Conservation (phyloP, 2,329 filamentous ascomycete species). For the Trichophyton schoenleinii region DNA sequence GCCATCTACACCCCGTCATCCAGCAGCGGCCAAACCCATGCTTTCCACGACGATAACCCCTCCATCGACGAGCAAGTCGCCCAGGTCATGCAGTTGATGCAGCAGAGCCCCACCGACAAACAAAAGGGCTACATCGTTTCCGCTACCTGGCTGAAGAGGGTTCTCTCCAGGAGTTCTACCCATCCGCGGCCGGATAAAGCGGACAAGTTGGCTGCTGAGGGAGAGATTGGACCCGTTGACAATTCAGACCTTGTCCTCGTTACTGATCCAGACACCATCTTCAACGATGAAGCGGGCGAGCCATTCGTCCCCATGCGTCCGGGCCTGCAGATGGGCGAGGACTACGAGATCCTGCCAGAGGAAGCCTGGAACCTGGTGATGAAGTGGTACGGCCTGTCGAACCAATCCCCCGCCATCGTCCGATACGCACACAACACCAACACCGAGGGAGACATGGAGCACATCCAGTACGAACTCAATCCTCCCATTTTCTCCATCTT, state of each 20-base stretch:
- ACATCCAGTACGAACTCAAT: constrained; percentile 70
- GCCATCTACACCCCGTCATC: constrained; percentile 25
- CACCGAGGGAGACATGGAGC: constrained; percentile 46
- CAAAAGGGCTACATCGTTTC: constrained; percentile 68
- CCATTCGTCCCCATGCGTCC: constrained; percentile 61
- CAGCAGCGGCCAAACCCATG: constrained; percentile 16
- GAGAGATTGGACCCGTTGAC: constrained; percentile 66
- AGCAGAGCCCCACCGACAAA: constrained; percentile 52
- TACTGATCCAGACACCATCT: constrained; percentile 30
- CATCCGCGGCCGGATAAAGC: constrained; percentile 42
- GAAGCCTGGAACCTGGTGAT: constrained; percentile 71
- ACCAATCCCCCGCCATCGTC: constrained; percentile 57
- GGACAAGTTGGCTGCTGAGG: constrained; percentile 48
- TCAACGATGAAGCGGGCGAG: constrained; percentile 36
- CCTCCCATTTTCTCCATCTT: constrained; percentile 77
- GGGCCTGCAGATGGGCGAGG: constrained; percentile 50
- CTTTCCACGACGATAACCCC: constrained; percentile 20
- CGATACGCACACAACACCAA: constrained; percentile 65
- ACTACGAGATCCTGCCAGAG: constrained; percentile 64
- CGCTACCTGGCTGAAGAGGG: constrained; percentile 61
- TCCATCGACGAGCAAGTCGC: constrained; percentile 59
- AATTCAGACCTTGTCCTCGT: constrained; percentile 69
- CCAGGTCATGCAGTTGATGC: constrained; percentile 50
- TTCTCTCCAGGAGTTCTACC: constrained; percentile 54
- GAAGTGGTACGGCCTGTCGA: constrained; percentile 67